Base-by-base conservation (phyloP, 1,139 yeast species). In the Debaryomyces coudertii region DNA sequence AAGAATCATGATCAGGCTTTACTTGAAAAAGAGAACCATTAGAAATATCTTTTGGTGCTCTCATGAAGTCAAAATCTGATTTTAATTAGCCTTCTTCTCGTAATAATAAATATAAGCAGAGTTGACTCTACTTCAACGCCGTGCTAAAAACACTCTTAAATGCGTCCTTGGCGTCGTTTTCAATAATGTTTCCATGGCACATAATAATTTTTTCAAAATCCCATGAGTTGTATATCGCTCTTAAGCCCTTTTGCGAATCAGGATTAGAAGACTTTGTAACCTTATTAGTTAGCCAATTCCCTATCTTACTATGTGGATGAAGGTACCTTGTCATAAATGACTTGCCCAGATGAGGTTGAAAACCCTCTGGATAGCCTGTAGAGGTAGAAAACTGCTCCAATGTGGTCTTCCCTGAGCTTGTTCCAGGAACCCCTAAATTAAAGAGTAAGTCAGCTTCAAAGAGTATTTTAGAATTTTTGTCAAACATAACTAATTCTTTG, bases 171-270 rank as follows among this genome's bases (percentile, higher is more conserved):
- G 76, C 82, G 42, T 71, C 65, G 3, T 59, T 57, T 12, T 77
- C 80, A 46, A 82, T 62, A 12, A 80, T 68, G 46, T 77, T 77
- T 5, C 88, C 89, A 56, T 83, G 89, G 52, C 85, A 79, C 57
- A 77, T 69, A 28, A 83, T 75, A 46, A 82, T 68, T 16, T 68
- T 65, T 16, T 76, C 71, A 50, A 82, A 77, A 40, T 76, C 76
- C 82, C 81, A 77, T 5, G 33, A 29, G 11, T 54, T 46, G 44
- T 63, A 52, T 40, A 81, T 64, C 3, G 66, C 63, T 41, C 65
- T 54, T 44, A 78, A 49, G 0, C 72, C 80, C 6, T 47, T 48
- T 12, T 46, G 39, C 7, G 34, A 5, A 7, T 28, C 34, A 3
- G 41, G 34, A 11, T 16, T 20, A 20, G 27, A 27, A 18, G 33